Percentiles rank a stretch among this genome's conserved stretches.
Conservation (phyloP, 768 basidiomycete genomes). For the Amanita muscaria region DNA sequence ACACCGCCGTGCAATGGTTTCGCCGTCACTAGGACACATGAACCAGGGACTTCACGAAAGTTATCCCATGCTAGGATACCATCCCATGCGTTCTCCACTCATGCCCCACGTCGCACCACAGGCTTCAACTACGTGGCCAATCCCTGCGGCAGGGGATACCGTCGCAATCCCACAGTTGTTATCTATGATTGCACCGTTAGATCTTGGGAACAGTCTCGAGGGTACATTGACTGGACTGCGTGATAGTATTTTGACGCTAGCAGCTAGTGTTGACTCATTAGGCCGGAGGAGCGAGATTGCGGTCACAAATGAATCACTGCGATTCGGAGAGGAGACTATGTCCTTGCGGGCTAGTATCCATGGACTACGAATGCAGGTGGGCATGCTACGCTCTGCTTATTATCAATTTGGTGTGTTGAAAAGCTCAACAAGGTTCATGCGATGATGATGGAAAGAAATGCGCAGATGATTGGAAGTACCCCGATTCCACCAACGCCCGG, state of each 20-base stretch:
- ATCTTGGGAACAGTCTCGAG: constrained; percentile 53
- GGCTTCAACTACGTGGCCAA: neutral
- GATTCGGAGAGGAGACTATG: constrained; percentile 66
- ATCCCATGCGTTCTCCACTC: constrained; percentile 4
- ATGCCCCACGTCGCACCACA: neutral
- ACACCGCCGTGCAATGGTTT: too few relatives aligned
- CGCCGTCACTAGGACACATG: constrained; percentile 5
- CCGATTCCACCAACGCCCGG: too few relatives aligned
- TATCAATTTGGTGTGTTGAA: too few relatives aligned
- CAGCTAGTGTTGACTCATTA: constrained; percentile 51
- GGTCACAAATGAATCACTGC: constrained; percentile 59
- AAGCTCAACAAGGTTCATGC: constrained; percentile 41
- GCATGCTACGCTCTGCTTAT: too few relatives aligned
- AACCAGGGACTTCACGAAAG: neutral
- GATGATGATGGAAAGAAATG: constrained; percentile 72
- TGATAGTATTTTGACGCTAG: constrained; percentile 51
- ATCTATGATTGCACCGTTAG: constrained; percentile 46
- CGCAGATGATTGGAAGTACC: constrained; percentile 39
- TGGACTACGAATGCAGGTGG: constrained; percentile 72
- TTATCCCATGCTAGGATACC: neutral
- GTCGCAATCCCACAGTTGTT: constrained; percentile 21
- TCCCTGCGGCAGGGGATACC: constrained; percentile 9
- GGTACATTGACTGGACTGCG: constrained; percentile 51
- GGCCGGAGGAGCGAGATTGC: constrained; percentile 58
- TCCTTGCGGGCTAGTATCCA: constrained; percentile 61